Percentiles rank a stretch among this genome's conserved stretches.
phyloP scores from a whole-genome alignment of 805 yeast species.

The Candida tammaniensis region DNA sequence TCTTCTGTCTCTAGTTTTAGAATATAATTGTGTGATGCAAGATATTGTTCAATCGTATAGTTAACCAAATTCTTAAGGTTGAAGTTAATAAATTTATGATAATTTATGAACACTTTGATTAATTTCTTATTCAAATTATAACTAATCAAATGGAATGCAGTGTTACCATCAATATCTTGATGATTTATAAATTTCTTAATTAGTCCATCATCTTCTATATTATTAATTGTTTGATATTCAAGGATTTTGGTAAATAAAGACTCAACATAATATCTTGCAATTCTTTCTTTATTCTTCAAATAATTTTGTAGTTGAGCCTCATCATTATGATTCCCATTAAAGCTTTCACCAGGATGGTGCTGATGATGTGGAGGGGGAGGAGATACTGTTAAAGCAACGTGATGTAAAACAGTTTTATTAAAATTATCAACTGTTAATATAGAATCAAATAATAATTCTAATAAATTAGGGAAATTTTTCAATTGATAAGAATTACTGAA shows the following conservation, averaged over 20 bases:
- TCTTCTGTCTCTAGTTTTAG: slow-evolving; percentile 20
- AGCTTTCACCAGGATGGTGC: slow-evolving; percentile 3
- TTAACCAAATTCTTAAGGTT: slow-evolving; percentile 40
- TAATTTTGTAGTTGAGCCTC: slow-evolving; percentile 13
- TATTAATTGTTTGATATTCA: slow-evolving; percentile 19
- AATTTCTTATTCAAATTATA: slow-evolving; percentile 67
- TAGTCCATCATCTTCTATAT: slow-evolving; percentile 18
- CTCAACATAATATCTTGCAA: slow-evolving; percentile 39
- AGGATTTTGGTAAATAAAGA: slow-evolving; percentile 31
- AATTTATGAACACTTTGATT: slow-evolving; percentile 76
- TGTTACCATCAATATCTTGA: slow-evolving; percentile 92
- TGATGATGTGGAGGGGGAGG: slow-evolving; percentile 9
- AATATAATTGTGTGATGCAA: slow-evolving; percentile 30
- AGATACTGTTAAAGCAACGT: slow-evolving; percentile 30
- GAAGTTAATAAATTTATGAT: slow-evolving; percentile 69
- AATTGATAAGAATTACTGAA: slow-evolving; percentile 39
- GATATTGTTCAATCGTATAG: slow-evolving; percentile 45
- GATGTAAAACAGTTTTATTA: slow-evolving; percentile 43
- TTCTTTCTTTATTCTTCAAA: slow-evolving; percentile 32
- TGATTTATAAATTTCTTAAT: slow-evolving; percentile 64
- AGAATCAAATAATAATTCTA: slow-evolving; percentile 36
- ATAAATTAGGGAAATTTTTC: slow-evolving; percentile 33
- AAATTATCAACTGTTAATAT: slow-evolving; percentile 33
- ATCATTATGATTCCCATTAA: slow-evolving; percentile 11
- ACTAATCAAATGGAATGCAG: slow-evolving; percentile 90